Base-by-base conservation (phyloP, 306 rosid genomes). In the Cicer arietinum region DNA sequence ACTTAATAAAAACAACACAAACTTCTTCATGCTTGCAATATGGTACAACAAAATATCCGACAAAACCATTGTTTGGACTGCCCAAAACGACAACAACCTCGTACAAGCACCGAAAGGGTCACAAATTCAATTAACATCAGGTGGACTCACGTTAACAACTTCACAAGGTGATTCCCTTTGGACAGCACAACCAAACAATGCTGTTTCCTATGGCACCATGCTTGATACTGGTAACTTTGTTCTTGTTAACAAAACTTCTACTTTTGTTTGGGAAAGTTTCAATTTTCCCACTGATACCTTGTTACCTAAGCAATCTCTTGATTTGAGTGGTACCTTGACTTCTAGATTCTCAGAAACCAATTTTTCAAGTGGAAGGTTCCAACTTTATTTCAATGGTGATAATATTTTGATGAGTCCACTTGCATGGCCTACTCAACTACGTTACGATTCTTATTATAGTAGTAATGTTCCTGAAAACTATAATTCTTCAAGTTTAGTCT, bases 221-320 rank as follows among this genome's bases (percentile, higher is more conserved):
- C 92, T 83, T 42, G 88, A 89, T 65, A 74, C 14, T 1, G 89
- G 94, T 0, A 89, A 89, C 77, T 85, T 91, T 14, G 86, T 87
- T 54, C 59, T 91, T 57, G 73, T 48, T 2, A 42, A 66, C 47
- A 9, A 3, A 0, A n/a, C 22, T 11, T 74, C 85, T 0, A 13
- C 6, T 3, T 0, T 5, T 63, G 56, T 85, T 25, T 91, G 95
- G 94, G 61, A 84, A 74, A 89, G 92, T 66, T 91, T 91, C 68
- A 42, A 76, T 1, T 5, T 57, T n/a, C 91, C 91, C 8, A 86
- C 94, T 0, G 91, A 89, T 67, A 89, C 94, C 0, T 77, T 91
- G 67, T 79, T 91, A 47, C 94, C 94, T 1, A 64, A 76, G 30
- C 89, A 89, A 59, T 47, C 53, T 17, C 6, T 91, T 12, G 40